Percentiles rank a stretch among this genome's conserved stretches.
phyloP scores from a whole-genome alignment of 2,329 filamentous ascomycete genomes.

The Nigrograna mackinnonii region DNA sequence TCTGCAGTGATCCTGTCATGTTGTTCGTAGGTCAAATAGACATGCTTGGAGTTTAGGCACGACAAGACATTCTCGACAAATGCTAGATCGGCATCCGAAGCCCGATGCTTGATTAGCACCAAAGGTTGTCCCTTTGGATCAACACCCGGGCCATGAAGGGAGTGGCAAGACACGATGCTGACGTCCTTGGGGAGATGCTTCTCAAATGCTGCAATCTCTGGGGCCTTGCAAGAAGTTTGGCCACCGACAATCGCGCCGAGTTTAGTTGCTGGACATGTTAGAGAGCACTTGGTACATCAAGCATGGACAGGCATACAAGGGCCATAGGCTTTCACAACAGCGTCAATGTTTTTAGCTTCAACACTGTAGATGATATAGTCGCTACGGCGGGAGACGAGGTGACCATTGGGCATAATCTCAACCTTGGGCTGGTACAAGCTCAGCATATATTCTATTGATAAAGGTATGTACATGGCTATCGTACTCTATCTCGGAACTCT shows the following conservation, averaged over 20 bases:
- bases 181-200: slow-evolving; percentile 84
- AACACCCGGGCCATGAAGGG: slow-evolving; percentile 89
- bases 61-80: slow-evolving; percentile 82
- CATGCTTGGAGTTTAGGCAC: slow-evolving; percentile 83
- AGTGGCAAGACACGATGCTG: slow-evolving; percentile 94
- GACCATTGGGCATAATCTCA: slow-evolving; percentile 90
- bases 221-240: slow-evolving; percentile 97
- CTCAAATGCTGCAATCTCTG: slow-evolving; percentile 93
- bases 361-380: slow-evolving; percentile 99
- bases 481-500: slow-evolving; percentile 88
- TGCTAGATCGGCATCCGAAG: slow-evolving; percentile 72
- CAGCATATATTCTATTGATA: slow-evolving; percentile 43
- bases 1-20: slow-evolving; percentile 98
- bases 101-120: slow-evolving; percentile 91
- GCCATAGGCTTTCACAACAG: slow-evolving; percentile 84
- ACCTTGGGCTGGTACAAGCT: slow-evolving; percentile 68
- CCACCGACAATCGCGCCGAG: slow-evolving; percentile 93
- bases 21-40: slow-evolving; percentile 82
- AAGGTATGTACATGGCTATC: slow-evolving; percentile 49
- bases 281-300: slow-evolving; percentile 9
- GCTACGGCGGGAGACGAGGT: slow-evolving; percentile 92
- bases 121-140: slow-evolving; percentile 88
- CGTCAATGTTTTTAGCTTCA: slow-evolving; percentile 87
- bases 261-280: slow-evolving; percentile 80
- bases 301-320: slow-evolving; percentile 71